phyloP scores from a whole-genome alignment of 2,329 filamentous ascomycete genomes.

The Plenodomus biglobosus region DNA sequence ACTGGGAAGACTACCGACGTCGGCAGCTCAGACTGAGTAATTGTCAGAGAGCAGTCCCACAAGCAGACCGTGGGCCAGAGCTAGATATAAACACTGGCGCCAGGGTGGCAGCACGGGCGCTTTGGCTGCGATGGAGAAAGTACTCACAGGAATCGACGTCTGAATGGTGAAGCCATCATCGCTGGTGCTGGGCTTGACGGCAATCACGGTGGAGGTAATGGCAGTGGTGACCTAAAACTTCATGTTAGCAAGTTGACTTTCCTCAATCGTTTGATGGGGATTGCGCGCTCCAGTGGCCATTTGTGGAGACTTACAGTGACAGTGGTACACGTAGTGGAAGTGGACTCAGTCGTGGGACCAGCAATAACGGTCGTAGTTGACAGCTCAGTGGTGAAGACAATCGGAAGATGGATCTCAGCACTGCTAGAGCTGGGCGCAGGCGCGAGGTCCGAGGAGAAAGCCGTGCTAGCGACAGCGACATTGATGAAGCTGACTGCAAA shows the following conservation, averaged over 20 bases:
- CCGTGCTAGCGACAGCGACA: constrained; percentile 4
- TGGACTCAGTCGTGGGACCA: background rate
- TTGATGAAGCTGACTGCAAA: constrained; percentile 7
- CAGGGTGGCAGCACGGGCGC: background rate
- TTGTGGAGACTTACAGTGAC: constrained; percentile 1
- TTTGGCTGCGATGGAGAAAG: background rate
- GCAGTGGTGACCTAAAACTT: background rate
- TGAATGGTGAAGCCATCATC: background rate
- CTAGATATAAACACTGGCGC: background rate
- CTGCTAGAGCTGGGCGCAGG: background rate
- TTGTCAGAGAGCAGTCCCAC: background rate
- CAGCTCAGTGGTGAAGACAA: background rate
- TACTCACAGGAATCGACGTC: constrained; percentile 1
- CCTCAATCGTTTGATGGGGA: background rate
- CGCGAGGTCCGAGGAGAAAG: constrained; percentile 1
- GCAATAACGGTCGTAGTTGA: constrained; percentile 2
- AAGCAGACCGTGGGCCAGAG: background rate
- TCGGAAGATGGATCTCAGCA: background rate
- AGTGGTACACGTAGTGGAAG: constrained; percentile 1
- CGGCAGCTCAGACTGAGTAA: background rate
- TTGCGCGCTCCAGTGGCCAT: background rate
- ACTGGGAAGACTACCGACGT: background rate
- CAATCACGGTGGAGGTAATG: background rate
- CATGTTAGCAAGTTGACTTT: background rate
- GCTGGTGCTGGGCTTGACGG: background rate